A percentile compares a stretch with the other conserved stretches of the same genome.
Conservation (phyloP, 306 rosid genomes). For the Medicago lupulina region DNA sequence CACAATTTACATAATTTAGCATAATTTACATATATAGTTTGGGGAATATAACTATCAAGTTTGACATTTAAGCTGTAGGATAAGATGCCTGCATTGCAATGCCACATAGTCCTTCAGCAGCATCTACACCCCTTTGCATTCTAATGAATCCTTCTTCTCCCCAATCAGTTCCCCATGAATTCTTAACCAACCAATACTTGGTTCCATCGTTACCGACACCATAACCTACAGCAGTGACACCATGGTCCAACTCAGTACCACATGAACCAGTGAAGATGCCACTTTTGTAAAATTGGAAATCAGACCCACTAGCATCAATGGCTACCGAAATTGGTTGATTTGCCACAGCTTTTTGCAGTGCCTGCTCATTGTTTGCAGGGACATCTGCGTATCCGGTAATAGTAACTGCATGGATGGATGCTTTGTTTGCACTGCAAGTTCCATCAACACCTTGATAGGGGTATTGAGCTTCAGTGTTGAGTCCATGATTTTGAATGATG, state of each 20-base stretch:
- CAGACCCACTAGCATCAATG: constrained; percentile 52
- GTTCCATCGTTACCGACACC: constrained; percentile 37
- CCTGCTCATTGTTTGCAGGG: constrained; percentile 45
- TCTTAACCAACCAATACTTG: constrained; percentile 54
- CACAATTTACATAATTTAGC: no score
- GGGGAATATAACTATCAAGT: background rate
- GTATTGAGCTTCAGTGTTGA: constrained; percentile 42
- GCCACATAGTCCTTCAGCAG: constrained; percentile 60
- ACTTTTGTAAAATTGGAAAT: constrained; percentile 47
- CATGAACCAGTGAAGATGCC: constrained; percentile 56
- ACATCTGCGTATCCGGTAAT: constrained; percentile 51
- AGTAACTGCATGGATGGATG: constrained; percentile 24
- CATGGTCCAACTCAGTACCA: constrained; percentile 53
- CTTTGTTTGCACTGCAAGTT: constrained; percentile 29
- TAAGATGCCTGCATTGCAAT: constrained; percentile 63
- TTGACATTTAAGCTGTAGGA: constrained; percentile 37
- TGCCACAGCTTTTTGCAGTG: constrained; percentile 52
- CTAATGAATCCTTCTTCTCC: constrained; percentile 59
- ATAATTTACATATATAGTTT: background rate
- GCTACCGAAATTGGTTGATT: constrained; percentile 56
- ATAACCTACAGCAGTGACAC: constrained; percentile 56
- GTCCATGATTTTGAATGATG: constrained; percentile 45
- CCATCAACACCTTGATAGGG: constrained; percentile 46
- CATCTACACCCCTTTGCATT: constrained; percentile 50
- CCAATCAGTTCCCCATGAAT: constrained; percentile 60